A percentile compares a stretch with the other conserved stretches of the same genome.
Conservation (phyloP, 2,329 filamentous ascomycete species). For the Lachnellula suecica region DNA sequence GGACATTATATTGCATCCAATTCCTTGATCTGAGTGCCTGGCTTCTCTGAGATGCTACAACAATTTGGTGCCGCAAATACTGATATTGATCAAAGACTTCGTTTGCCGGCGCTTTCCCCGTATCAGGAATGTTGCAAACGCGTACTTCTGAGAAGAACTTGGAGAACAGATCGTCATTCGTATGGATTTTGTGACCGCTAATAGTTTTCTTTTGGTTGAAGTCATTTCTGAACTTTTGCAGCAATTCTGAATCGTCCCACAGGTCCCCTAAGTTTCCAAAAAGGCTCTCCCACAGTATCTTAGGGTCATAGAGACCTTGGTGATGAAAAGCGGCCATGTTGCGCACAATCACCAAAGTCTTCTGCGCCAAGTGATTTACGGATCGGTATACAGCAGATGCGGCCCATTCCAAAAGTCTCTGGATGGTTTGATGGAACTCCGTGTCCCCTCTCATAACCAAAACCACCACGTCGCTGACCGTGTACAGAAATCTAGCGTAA, state of each 20-base stretch:
- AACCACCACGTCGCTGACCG: conserved; percentile 26
- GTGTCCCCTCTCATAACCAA: conserved; percentile 23
- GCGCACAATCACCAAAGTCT: conserved; percentile 24
- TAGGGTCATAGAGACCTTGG: conserved; percentile 7
- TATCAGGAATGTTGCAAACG: conserved; percentile 19
- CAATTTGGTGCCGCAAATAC: conserved; percentile 11
- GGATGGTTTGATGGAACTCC: conserved; percentile 7
- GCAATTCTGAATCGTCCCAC: conserved; percentile 4
- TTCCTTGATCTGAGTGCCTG: conserved; percentile 10
- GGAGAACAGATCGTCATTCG: conserved; percentile 16
- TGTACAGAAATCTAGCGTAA: conserved; percentile 25
- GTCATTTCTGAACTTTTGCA: conserved; percentile 9
- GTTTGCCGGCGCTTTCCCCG: conserved; percentile 3
- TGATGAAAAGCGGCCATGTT: conserved; percentile 15
- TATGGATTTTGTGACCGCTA: conserved; percentile 7
- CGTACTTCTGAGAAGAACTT: conserved; percentile 19
- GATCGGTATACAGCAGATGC: conserved; percentile 19
- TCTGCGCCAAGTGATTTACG: conserved; percentile 21
- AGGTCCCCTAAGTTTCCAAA: conserved; percentile 4
- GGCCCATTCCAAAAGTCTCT: conserved; percentile 21
- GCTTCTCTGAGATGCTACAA: conserved; percentile 10
- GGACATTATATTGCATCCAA: conserved; percentile 18
- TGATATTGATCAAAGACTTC: conserved; percentile 15
- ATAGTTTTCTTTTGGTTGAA: conserved; percentile 8
- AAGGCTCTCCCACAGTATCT: conserved; percentile 8